Evolutionary conservation across 441 rosid genomes (phyloP), one percentile per base, ranked within the genome.

Genomic region (Adansonia gregorii): DNA sequence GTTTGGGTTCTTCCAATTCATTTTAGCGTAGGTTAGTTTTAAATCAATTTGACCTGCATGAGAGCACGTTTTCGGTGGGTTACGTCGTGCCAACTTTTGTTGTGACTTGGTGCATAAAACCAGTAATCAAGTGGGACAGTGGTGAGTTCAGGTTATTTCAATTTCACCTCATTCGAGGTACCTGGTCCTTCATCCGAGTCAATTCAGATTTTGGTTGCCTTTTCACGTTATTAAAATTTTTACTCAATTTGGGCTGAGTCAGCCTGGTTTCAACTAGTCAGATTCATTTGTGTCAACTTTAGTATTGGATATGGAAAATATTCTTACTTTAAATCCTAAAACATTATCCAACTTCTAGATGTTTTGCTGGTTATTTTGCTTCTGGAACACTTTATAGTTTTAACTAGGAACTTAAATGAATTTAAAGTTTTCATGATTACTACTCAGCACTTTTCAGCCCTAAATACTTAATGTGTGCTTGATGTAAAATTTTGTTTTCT

Each of bases 71-170:
- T 67, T 67, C 3, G 8, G 39, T 67, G 17, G 9, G 9, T 46
- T 67, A 6, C 24, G 4, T 67, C 55, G 10, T 10, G 17, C 72
- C 55, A 67, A 67, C 17, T 10, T 46, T 67, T 67, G 54, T 46
- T 67, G 55, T 17, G 39, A 45, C 55, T 67, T 45, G 52, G n/a
- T 20, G 39, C n/a, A 46, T 46, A 9, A 45, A 67, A 67, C 17
- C 72, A 41, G 52, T 43, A 67, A 67, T 19, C n/a, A 10, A 52
- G 15, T 17, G 54, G 71, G 31, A 17, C 52, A n/a, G 22, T 65
- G 48, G 69, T 64, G 69, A n/a, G 69, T 48, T 65, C 22, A 65
- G 48, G 69, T 65, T 65, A 39, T 39, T 65, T 65, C 49, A 39
- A 6, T 39, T 65, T 65, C 19, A 64, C n/a, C 2, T 15, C 24